Conservation (phyloP, 176 grass and related monocot species). For the Oryza punctata region DNA sequence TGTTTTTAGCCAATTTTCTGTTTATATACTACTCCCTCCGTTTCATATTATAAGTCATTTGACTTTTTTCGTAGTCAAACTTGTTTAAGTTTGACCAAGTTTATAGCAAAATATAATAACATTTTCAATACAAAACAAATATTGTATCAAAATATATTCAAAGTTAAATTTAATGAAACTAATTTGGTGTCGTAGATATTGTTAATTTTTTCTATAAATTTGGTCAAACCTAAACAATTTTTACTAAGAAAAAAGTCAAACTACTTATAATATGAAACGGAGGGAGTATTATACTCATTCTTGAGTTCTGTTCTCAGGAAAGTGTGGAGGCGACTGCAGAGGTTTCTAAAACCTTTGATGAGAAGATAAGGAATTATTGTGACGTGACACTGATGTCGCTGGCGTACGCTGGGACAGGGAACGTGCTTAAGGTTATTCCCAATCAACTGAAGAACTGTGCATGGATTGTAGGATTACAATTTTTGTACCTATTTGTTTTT, state of each 20-base stretch:
- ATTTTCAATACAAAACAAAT: too few species aligned
- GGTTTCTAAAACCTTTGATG: slow-evolving; percentile 95
- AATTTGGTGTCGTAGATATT: too few species aligned
- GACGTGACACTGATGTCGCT: slow-evolving; percentile 92
- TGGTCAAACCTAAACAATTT: too few species aligned
- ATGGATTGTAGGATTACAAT: not conserved
- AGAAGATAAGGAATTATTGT: slow-evolving; percentile 97
- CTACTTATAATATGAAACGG: too few species aligned
- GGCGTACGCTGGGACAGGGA: slow-evolving; percentile 97
- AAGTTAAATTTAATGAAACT: too few species aligned
- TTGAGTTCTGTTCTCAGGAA: slow-evolving; percentile 55
- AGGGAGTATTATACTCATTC: not conserved
- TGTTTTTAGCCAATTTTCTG: not conserved
- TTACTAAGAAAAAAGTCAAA: too few species aligned
- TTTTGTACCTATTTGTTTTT: slow-evolving; percentile 10
- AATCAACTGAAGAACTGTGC: not conserved
- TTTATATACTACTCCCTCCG: not conserved
- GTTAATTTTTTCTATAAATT: too few species aligned
- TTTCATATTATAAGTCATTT: too few species aligned
- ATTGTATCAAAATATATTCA: too few species aligned
- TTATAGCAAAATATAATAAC: too few species aligned
- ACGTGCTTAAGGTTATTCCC: slow-evolving; percentile 84
- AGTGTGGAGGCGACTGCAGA: slow-evolving; percentile 86
- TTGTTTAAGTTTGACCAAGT: too few species aligned
- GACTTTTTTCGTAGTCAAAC: too few species aligned